Evolutionary conservation across 805 yeast species (phyloP).

Genomic region (Kurtzmaniella fragi): DNA sequence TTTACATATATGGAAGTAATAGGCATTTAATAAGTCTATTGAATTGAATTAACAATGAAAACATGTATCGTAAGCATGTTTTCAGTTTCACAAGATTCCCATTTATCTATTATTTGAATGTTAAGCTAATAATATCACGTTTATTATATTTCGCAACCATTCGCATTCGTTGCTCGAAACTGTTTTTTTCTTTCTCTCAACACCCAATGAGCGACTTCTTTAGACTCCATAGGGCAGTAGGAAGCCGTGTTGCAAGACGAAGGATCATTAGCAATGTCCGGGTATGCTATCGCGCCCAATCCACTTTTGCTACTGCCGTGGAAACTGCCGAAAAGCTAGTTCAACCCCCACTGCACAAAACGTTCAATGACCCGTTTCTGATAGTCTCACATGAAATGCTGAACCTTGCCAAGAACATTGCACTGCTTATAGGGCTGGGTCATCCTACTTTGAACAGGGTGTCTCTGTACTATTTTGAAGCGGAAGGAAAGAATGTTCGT

Average conservation of each 20-base stretch:
- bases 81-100: no score
- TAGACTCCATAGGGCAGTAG: no score
- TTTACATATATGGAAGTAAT: no score
- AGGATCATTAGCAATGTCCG: neutral
- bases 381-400: slow-evolving; percentile 93
- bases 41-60: no score
- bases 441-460: slow-evolving; percentile 91
- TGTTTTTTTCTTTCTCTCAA: no score
- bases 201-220: no score
- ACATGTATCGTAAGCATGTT: no score
- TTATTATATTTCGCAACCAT: no score
- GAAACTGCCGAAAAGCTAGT: slow-evolving; percentile 72
- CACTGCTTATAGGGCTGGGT: slow-evolving; percentile 82
- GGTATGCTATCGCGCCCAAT: neutral
- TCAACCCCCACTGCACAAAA: slow-evolving; percentile 46
- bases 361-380: slow-evolving; percentile 77
- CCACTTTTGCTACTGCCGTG: slow-evolving; percentile 48
- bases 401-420: slow-evolving; percentile 79
- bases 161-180: no score
- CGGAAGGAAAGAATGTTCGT: slow-evolving; percentile 93
- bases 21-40: no score
- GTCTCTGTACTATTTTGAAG: slow-evolving; percentile 91
- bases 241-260: neutral
- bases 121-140: no score
- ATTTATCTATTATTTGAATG: no score